phyloP scores from a whole-genome alignment of 1,284 basidiomycete genomes.

The Ceratobasidium theobromae region DNA sequence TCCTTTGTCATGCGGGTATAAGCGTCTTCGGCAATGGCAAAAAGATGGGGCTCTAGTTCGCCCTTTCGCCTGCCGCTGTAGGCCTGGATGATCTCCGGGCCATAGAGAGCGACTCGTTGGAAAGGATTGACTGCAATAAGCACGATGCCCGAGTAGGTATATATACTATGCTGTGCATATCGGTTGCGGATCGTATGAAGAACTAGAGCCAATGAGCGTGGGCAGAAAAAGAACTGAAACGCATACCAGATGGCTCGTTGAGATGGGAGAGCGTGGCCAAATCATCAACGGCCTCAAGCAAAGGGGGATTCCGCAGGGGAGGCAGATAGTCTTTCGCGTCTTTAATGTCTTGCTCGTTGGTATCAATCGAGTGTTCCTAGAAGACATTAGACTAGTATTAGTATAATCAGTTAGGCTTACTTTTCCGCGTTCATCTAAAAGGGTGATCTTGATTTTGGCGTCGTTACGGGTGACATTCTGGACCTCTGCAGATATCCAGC shows the following conservation, averaged over 20 bases:
- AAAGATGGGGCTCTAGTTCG: conserved; percentile 96
- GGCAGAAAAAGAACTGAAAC: not conserved
- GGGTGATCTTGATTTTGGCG: conserved; percentile 66
- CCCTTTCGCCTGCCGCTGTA: conserved; percentile 92
- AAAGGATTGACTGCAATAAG: conserved; percentile 99
- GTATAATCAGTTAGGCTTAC: conserved; percentile 46
- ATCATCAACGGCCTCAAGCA: conserved; percentile 96
- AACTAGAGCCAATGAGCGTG: conserved; percentile 54
- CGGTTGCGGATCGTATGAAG: conserved; percentile 96
- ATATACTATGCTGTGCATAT: conserved; percentile 96
- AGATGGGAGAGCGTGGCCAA: conserved; percentile 96
- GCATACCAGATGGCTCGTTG: conserved; percentile 92
- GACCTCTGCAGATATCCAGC: conserved; percentile 90
- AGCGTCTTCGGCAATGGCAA: conserved; percentile 99
- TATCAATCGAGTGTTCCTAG: conserved; percentile 75
- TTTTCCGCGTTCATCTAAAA: conserved; percentile 85
- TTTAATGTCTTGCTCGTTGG: conserved; percentile 75
- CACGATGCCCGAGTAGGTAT: conserved; percentile 98
- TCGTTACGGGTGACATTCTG: conserved; percentile 59
- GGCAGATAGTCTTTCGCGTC: conserved; percentile 77
- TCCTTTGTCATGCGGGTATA: conserved; percentile 98
- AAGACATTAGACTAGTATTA: not conserved
- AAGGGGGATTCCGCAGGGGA: conserved; percentile 92
- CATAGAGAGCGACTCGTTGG: conserved; percentile 89
- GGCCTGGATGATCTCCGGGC: conserved; percentile 95